Conservation (phyloP, 768 basidiomycete genomes). For the Tylopilus subfusipes region DNA sequence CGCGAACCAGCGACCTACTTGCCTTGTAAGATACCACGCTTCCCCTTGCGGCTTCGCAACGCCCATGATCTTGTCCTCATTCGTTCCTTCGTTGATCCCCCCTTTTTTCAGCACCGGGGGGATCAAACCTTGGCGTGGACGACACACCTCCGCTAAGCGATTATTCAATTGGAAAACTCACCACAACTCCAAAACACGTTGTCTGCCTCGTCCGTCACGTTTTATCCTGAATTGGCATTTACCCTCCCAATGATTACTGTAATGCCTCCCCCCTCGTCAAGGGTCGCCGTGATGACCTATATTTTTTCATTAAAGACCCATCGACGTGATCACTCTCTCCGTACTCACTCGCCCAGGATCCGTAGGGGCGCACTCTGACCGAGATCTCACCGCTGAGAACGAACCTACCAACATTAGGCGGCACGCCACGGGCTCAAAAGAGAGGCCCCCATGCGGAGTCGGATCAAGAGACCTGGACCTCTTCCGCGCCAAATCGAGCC, state of each 20-base stretch:
- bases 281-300: slow-evolving; percentile 2
- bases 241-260: neutral
- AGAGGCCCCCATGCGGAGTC: neutral
- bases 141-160: slow-evolving; percentile 1
- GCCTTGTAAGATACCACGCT: neutral
- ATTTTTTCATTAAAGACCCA: neutral
- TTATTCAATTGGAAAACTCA: slow-evolving; percentile 8
- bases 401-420: too few species aligned
- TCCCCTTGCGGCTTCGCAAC: neutral
- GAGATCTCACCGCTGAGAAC: neutral
- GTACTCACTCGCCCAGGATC: neutral
- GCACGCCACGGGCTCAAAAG: neutral
- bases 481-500: slow-evolving; percentile 1
- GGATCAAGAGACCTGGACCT: slow-evolving; percentile 9
- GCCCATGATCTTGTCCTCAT: neutral
- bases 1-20: neutral
- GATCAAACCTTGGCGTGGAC: neutral
- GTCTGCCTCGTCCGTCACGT: neutral
- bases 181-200: slow-evolving; percentile 13
- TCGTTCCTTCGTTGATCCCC: slow-evolving; percentile 7
- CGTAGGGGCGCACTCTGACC: slow-evolving; percentile 11
- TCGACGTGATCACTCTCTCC: neutral
- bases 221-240: neutral
- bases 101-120: neutral
- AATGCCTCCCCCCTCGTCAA: neutral